Evolutionary conservation across 495 filamentous ascomycete genomes (phyloP).

Genomic region (Xylona heveae): DNA sequence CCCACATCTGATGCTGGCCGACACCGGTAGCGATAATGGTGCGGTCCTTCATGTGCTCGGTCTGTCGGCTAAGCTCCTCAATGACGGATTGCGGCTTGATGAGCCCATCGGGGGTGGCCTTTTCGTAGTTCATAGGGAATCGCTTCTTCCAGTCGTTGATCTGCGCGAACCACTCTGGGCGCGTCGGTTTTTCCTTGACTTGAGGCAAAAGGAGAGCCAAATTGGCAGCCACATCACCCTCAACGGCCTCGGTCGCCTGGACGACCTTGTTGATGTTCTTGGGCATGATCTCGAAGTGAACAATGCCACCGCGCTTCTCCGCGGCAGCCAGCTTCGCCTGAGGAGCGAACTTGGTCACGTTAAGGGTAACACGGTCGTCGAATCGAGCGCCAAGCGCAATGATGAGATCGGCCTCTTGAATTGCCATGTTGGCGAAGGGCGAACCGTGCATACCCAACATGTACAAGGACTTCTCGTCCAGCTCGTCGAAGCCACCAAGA

Average conservation of each 20-base stretch:
- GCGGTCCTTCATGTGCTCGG: slow-evolving; percentile 46
- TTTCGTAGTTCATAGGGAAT: slow-evolving; percentile 65
- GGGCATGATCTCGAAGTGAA: slow-evolving; percentile 66
- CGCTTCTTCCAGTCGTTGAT: slow-evolving; percentile 76
- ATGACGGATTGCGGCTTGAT: slow-evolving; percentile 86
- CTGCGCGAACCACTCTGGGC: slow-evolving; percentile 72
- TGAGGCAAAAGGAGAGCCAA: slow-evolving; percentile 51
- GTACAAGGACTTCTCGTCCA: slow-evolving; percentile 55
- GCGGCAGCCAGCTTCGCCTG: slow-evolving; percentile 40
- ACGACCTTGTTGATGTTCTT: slow-evolving; percentile 83
- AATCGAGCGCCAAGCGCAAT: slow-evolving; percentile 57
- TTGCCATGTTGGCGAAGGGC: slow-evolving; percentile 59
- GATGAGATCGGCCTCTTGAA: slow-evolving; percentile 61
- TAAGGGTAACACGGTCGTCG: slow-evolving; percentile 55
- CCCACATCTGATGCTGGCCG: slow-evolving; percentile 96
- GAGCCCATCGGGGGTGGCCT: slow-evolving; percentile 38
- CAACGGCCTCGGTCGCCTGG: slow-evolving; percentile 60
- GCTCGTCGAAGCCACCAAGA: slow-evolving; percentile 55
- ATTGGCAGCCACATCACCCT: slow-evolving; percentile 52
- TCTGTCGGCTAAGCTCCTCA: slow-evolving; percentile 56
- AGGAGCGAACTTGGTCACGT: slow-evolving; percentile 44
- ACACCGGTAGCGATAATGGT: slow-evolving; percentile 83
- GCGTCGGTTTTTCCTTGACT: slow-evolving; percentile 34
- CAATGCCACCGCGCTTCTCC: slow-evolving; percentile 53
- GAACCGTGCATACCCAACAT: slow-evolving; percentile 75